Evolutionary conservation across 2,329 filamentous ascomycete genomes (phyloP).

Genomic region (Colletotrichum sp.): DNA sequence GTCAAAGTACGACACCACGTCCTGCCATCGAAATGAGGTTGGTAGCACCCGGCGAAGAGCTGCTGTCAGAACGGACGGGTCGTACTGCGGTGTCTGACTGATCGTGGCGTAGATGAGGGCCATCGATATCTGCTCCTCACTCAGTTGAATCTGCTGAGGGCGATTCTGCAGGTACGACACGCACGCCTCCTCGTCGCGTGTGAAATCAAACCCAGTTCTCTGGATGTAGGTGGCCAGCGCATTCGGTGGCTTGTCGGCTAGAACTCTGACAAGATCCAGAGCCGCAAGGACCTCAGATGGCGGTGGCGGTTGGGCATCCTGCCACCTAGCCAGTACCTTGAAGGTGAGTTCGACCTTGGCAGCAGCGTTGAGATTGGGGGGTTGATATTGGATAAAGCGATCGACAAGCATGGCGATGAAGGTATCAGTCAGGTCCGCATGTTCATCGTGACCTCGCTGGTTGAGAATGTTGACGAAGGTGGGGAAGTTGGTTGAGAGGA

Average conservation of each 20-base stretch:
- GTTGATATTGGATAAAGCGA: constrained; percentile 84
- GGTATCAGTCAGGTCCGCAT: constrained; percentile 68
- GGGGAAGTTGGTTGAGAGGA: constrained; percentile 79
- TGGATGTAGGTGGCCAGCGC: constrained; percentile 72
- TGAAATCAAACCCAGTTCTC: constrained; percentile 74
- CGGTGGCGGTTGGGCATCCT: constrained; percentile 61
- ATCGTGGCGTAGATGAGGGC: constrained; percentile 73
- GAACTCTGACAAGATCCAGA: constrained; percentile 69
- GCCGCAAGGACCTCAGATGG: constrained; percentile 74
- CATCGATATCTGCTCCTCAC: constrained; percentile 81
- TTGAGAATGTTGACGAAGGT: constrained; percentile 80
- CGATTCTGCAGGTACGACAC: constrained; percentile 56
- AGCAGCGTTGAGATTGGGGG: constrained; percentile 81
- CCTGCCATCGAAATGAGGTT: constrained; percentile 69
- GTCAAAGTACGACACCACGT: constrained; percentile 81
- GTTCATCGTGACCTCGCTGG: constrained; percentile 63
- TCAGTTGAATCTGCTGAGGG: constrained; percentile 64
- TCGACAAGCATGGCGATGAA: constrained; percentile 84
- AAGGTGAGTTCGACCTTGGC: constrained; percentile 72
- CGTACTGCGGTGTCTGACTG: constrained; percentile 58
- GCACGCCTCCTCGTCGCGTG: constrained; percentile 74
- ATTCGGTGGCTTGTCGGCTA: constrained; percentile 62
- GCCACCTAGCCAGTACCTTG: constrained; percentile 72
- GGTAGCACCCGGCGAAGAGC: constrained; percentile 66
- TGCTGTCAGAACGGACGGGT: constrained; percentile 62